Base-by-base conservation (phyloP, 805 yeast species). In the Ogataea methanolica region DNA sequence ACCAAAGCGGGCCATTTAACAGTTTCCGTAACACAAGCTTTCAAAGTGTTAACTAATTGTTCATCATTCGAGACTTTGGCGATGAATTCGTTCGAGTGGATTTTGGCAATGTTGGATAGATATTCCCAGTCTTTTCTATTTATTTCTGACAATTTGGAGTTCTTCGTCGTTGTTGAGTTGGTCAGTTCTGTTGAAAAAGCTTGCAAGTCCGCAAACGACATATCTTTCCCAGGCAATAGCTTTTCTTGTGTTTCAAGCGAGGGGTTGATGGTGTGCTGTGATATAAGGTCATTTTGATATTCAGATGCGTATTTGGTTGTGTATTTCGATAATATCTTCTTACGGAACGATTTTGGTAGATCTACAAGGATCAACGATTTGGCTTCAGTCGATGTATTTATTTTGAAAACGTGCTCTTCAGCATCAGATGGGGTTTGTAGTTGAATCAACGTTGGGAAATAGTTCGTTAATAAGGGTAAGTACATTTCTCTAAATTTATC, bases 401-500 rank as follows among this genome's bases (percentile, higher is more conserved):
- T 50, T 26, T 59, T 53, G 39, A 61, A 65, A 2, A 42, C 37
- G 41, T 50, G 52, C 14, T 54, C 53, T 6, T 43, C 41, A 7
- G 43, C 47, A 2, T 58, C 63, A n/a, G 53, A 49, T 26, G 63
- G 48, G 14, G 62, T 60, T 1, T 48, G 33, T 16, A 35, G 36
- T 44, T 60, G 52, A 9, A 66, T 40, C 5, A 56, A 46, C 12
- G 66, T 58, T 42, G 72, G 65, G 39, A 76, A 73, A 39, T 76
- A 67, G 19, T 68, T 67, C 39, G 65, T 65, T 43, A 81, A 53
- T 8, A 83, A 65, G 2, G 96, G 96, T n/a, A 72, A 68, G 61
- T 94, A 94, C 58, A 94, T 78, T 47, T 69, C 67, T 49, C 83
- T 76, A 68, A 94, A 94, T 52, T 79, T 75, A 17, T 69, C 67